Conservation (phyloP, 257 asterid genomes). For the Solanum corneliomulleri region DNA sequence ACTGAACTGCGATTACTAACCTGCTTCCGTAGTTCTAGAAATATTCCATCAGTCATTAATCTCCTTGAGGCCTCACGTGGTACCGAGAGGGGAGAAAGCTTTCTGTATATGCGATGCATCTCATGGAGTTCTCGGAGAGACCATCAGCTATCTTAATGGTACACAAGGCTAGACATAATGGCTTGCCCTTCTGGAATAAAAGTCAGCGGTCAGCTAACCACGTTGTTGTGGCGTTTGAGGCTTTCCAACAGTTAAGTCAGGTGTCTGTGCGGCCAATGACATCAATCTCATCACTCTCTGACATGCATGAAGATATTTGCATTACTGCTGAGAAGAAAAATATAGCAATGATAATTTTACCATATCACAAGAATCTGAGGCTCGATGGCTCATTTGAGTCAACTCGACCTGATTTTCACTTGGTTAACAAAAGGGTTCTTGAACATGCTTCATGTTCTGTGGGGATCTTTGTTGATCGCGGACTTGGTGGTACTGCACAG, state of each 20-base stretch:
- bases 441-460: conserved; percentile 39
- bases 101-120: conserved; percentile 45
- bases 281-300: conserved; percentile 34
- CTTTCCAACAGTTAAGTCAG: conserved; percentile 33
- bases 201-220: conserved; percentile 16
- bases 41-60: conserved; percentile 37
- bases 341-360: conserved; percentile 33
- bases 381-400: conserved; percentile 37
- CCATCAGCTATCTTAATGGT: conserved; percentile 52
- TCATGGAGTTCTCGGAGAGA: conserved; percentile 50
- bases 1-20: conserved; percentile 34
- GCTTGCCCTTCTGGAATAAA: conserved; percentile 35
- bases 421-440: conserved; percentile 34
- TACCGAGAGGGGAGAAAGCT: conserved; percentile 30
- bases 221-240: conserved; percentile 45
- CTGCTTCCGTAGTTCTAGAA: conserved; percentile 39
- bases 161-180: conserved; percentile 40
- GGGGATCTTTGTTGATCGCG: conserved; percentile 46
- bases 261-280: conserved; percentile 37
- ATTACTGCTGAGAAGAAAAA: conserved; percentile 23
- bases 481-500: conserved; percentile 47
- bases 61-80: conserved; percentile 58
- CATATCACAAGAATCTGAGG: conserved; percentile 37
- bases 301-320: conserved; percentile 46
- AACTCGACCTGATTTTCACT: conserved; percentile 29